Evolutionary conservation across 2,329 filamentous ascomycete genomes (phyloP).

Genomic region (Scortechinia acanthostroma): DNA sequence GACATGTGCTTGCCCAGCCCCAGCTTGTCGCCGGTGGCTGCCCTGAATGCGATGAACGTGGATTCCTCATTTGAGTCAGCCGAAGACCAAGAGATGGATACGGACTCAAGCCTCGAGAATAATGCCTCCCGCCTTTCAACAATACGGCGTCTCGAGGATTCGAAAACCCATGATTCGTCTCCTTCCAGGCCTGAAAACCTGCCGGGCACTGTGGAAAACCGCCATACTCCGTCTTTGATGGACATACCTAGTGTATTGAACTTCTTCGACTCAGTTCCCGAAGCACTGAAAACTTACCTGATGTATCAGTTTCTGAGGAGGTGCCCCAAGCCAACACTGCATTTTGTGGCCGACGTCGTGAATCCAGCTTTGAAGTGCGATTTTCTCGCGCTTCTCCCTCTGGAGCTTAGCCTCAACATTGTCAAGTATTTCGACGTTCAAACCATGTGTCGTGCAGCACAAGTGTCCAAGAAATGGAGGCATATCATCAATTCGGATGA

Average conservation of each 20-base stretch:
- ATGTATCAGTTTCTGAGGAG: slow-evolving; percentile 92
- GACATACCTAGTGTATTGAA: slow-evolving; percentile 83
- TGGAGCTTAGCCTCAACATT: slow-evolving; percentile 81
- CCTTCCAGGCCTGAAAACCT: too few relatives aligned
- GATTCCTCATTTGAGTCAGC: not conserved
- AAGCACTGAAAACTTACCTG: slow-evolving; percentile 87
- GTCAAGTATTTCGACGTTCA: slow-evolving; percentile 78
- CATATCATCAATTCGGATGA: slow-evolving; percentile 87
- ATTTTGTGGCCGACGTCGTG: slow-evolving; percentile 82
- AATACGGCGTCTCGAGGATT: not conserved
- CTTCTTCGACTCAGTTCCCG: slow-evolving; percentile 82
- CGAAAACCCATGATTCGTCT: slow-evolving; percentile 8
- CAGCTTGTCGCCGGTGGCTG: not conserved
- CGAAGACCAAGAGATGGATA: not conserved
- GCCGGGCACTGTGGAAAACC: slow-evolving; percentile 13
- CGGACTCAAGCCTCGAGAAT: not conserved
- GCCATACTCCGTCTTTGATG: slow-evolving; percentile 43
- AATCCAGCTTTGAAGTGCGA: slow-evolving; percentile 93
- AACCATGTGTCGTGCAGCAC: slow-evolving; percentile 82
- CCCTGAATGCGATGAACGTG: not conserved
- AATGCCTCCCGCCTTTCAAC: not conserved
- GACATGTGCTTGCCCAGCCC: slow-evolving; percentile 2
- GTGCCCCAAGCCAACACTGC: slow-evolving; percentile 80
- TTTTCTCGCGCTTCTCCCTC: slow-evolving; percentile 75
- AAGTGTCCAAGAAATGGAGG: slow-evolving; percentile 91